phyloP scores from a whole-genome alignment of 768 basidiomycete genomes.

The Hortiboletus flavorubellus region DNA sequence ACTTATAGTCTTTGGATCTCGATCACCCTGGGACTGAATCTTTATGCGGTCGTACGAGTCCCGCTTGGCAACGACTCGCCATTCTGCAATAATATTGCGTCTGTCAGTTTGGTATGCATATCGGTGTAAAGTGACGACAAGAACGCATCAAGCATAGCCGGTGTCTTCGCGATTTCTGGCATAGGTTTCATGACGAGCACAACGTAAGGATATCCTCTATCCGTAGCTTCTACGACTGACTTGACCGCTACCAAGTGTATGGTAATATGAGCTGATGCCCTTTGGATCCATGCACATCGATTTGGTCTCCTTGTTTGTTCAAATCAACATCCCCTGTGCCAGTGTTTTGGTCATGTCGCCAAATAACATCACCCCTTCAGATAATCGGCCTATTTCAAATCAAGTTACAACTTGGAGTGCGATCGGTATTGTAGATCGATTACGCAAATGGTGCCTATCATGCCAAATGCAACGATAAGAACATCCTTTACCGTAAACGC shows the following conservation, averaged over 20 bases:
- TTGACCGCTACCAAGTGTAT: constrained; percentile 45
- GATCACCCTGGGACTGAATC: constrained; percentile 33
- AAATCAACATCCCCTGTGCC: constrained; percentile 35
- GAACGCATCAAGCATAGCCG: constrained; percentile 54
- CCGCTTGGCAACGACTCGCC: constrained; percentile 55
- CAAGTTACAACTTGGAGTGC: not conserved
- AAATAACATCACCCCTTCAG: not conserved
- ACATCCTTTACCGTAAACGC: constrained; percentile 40
- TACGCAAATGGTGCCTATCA: constrained; percentile 60
- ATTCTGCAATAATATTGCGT: constrained; percentile 45
- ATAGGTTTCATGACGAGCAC: constrained; percentile 68
- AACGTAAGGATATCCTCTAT: constrained; percentile 60
- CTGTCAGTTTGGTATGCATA: constrained; percentile 49
- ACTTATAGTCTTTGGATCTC: constrained; percentile 38
- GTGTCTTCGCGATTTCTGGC: constrained; percentile 59
- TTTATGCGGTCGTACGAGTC: constrained; percentile 57
- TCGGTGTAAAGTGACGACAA: constrained; percentile 47
- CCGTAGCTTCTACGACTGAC: constrained; percentile 57
- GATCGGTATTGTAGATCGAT: not conserved
- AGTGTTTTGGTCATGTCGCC: constrained; percentile 33
- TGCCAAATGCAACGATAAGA: constrained; percentile 63
- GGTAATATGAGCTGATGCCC: not conserved
- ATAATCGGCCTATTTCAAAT: not conserved
- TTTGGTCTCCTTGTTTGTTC: constrained; percentile 41
- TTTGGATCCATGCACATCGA: constrained; percentile 42